Conservation (phyloP, 768 basidiomycete genomes). For the Boletus tomentosulus region DNA sequence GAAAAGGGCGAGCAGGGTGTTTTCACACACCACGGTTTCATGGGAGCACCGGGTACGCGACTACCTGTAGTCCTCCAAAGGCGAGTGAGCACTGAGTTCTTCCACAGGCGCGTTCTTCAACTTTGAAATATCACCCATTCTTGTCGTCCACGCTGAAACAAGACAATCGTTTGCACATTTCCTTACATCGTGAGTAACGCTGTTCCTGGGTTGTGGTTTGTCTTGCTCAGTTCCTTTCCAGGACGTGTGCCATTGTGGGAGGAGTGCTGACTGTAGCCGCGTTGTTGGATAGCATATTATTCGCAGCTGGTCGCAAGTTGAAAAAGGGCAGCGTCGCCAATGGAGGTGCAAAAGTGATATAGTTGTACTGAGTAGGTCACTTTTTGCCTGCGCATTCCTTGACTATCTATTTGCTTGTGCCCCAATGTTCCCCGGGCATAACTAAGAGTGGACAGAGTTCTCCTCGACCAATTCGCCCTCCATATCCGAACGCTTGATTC, state of each 20-base stretch:
- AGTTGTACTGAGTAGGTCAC: slow-evolving; percentile 11
- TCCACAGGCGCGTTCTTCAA: slow-evolving; percentile 77
- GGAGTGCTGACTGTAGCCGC: slow-evolving; percentile 95
- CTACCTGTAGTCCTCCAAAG: not conserved
- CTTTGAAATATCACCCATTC: slow-evolving; percentile 96
- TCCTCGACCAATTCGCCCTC: slow-evolving; percentile 18
- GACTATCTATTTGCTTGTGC: slow-evolving; percentile 13
- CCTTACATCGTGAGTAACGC: slow-evolving; percentile 81
- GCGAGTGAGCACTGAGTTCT: not conserved
- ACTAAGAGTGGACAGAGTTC: slow-evolving; percentile 20
- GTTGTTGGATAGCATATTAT: slow-evolving; percentile 81
- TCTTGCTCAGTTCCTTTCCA: slow-evolving; percentile 28
- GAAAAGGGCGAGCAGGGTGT: slow-evolving; percentile 61
- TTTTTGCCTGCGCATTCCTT: slow-evolving; percentile 7
- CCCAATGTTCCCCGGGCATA: not conserved
- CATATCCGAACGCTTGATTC: slow-evolving; percentile 15
- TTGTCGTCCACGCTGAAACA: slow-evolving; percentile 85
- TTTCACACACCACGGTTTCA: slow-evolving; percentile 69
- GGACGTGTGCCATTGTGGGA: slow-evolving; percentile 96
- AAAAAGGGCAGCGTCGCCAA: slow-evolving; percentile 49
- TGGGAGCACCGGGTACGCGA: slow-evolving; percentile 61
- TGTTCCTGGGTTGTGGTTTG: not conserved
- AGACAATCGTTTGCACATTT: slow-evolving; percentile 98
- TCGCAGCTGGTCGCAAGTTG: slow-evolving; percentile 71
- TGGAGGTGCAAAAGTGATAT: slow-evolving; percentile 32